Percentiles rank a stretch among this genome's conserved stretches.
Evolutionary conservation across 2,329 filamentous ascomycete species (phyloP).

Genomic region (Alternaria gansuensis): DNA sequence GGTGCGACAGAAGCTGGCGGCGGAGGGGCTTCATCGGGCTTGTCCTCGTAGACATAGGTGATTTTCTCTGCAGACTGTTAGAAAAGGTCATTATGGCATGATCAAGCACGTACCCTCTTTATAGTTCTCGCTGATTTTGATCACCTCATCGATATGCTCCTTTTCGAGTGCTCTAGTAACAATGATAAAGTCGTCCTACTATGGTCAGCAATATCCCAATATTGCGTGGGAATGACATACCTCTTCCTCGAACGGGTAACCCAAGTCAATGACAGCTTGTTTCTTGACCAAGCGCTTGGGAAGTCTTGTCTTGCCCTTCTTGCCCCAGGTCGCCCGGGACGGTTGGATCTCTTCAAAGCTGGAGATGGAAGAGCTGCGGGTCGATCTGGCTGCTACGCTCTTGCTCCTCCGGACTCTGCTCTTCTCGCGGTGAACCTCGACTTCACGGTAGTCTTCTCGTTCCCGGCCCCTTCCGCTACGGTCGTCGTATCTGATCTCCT

Average conservation of each 20-base stretch:
- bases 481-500: conserved; percentile 62
- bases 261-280: conserved; percentile 80
- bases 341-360: conserved; percentile 54
- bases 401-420: conserved; percentile 47
- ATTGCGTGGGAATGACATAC: conserved; percentile 58
- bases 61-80: conserved; percentile 43
- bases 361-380: conserved; percentile 53
- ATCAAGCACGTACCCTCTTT: conserved; percentile 55
- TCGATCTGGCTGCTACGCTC: conserved; percentile 44
- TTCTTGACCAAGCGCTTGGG: conserved; percentile 81
- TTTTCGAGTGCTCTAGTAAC: conserved; percentile 86
- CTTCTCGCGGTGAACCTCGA: conserved; percentile 59
- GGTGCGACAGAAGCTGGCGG: conserved; percentile 31
- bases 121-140: conserved; percentile 82
- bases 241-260: conserved; percentile 88
- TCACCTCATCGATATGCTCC: conserved; percentile 88
- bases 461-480: conserved; percentile 36
- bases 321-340: conserved; percentile 50
- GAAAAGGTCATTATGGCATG: not conserved
- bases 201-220: conserved; percentile 39
- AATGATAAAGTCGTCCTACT: conserved; percentile 78
- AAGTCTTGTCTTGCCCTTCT: conserved; percentile 88
- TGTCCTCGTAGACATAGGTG: conserved; percentile 50
- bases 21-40: conserved; percentile 24
- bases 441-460: conserved; percentile 59